Conservation (phyloP, 306 rosid species). For the Geum urbanum region DNA sequence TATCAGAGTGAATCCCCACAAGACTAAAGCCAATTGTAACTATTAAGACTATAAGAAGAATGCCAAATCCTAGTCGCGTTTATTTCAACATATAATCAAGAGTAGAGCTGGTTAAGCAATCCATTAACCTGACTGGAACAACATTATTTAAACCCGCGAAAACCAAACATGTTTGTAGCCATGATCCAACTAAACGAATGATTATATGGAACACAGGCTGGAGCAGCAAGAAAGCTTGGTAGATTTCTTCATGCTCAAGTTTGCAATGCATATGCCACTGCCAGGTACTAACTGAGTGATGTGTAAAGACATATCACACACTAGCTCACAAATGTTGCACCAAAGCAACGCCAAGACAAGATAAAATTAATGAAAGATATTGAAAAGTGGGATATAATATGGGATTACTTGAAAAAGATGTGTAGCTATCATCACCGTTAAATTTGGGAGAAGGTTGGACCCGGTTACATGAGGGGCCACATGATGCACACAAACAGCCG, state of each 20-base stretch:
- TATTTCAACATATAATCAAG: neutral
- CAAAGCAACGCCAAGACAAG: neutral
- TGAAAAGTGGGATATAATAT: neutral
- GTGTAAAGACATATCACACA: neutral
- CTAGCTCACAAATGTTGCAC: no score
- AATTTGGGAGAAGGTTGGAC: neutral
- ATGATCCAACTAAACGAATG: no score
- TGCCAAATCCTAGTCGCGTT: neutral
- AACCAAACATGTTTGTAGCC: neutral
- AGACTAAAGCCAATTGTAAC: neutral
- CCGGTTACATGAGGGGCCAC: neutral
- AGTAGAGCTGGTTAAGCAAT: neutral
- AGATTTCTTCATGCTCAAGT: constrained; percentile 18
- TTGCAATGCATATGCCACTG: constrained; percentile 6
- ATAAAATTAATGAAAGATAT: neutral
- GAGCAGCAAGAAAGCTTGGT: neutral
- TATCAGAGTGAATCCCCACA: neutral
- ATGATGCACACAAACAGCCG: neutral
- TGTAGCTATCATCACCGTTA: neutral
- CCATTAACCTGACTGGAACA: neutral
- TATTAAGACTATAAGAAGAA: neutral
- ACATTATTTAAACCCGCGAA: neutral
- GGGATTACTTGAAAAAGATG: no score
- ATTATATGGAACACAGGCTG: neutral
- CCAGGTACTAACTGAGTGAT: neutral